Conservation (phyloP, 2,329 filamentous ascomycete genomes). For the Fusarium mexicanum region DNA sequence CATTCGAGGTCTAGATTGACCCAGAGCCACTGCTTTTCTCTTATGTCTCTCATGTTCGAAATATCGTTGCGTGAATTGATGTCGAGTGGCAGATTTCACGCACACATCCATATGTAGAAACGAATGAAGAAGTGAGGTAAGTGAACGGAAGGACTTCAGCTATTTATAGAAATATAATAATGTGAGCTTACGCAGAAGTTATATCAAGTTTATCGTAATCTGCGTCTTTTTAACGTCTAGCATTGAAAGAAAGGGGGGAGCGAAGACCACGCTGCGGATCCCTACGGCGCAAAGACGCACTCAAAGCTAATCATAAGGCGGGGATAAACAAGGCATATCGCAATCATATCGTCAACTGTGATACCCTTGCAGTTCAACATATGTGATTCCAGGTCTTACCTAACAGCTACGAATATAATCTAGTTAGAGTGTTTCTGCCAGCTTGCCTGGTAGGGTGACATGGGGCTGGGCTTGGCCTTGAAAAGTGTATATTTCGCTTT, state of each 20-base stretch:
- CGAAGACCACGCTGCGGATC: not conserved
- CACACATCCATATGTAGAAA: not conserved
- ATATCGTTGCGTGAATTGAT: not conserved
- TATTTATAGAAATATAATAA: not conserved
- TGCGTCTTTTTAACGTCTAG: fast-evolving
- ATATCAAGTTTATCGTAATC: not conserved
- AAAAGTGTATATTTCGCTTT: too few species aligned
- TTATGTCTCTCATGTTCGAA: too few species aligned
- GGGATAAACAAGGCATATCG: too few species aligned
- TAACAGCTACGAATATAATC: not conserved
- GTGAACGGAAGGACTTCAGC: fast-evolving
- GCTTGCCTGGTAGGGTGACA: not conserved
- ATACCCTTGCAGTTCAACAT: too few species aligned
- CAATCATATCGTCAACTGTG: too few species aligned
- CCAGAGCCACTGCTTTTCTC: too few species aligned
- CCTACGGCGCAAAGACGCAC: not conserved
- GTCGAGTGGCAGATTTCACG: too few species aligned
- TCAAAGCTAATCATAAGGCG: not conserved
- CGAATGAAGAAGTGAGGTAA: not conserved
- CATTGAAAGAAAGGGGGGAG: not conserved
- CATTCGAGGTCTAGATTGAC: too few species aligned
- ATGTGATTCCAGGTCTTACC: not conserved
- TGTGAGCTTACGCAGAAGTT: fast-evolving
- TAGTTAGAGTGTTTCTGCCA: too few species aligned
- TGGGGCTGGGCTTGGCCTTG: not conserved